phyloP scores from a whole-genome alignment of 495 filamentous ascomycete species.

The Sordaria brevicollis region DNA sequence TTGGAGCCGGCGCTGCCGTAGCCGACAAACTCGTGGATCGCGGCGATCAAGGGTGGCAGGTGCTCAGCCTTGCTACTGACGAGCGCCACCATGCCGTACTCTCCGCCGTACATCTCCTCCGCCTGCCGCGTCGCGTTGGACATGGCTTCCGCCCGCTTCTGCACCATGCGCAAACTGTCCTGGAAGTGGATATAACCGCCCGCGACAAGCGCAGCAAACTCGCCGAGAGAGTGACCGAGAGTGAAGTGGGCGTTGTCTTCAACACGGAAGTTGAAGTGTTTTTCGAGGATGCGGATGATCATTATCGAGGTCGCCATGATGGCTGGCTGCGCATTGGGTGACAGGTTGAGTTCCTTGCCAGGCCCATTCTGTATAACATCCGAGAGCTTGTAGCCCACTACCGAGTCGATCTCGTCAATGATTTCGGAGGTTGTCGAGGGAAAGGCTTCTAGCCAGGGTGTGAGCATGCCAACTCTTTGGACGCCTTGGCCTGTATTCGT shows the following conservation, averaged over 20 bases:
- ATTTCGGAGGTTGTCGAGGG: conserved; percentile 60
- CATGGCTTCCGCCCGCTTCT: conserved; percentile 77
- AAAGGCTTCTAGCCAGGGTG: conserved; percentile 74
- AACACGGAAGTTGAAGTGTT: conserved; percentile 68
- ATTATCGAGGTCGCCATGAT: conserved; percentile 91
- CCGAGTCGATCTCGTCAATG: conserved; percentile 73
- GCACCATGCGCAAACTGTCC: conserved; percentile 69
- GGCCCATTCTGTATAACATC: conserved; percentile 74
- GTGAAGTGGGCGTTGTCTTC: conserved; percentile 63
- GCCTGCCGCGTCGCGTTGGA: conserved; percentile 59
- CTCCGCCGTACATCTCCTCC: conserved; percentile 51
- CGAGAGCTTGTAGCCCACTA: conserved; percentile 58
- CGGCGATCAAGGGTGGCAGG: conserved; percentile 53
- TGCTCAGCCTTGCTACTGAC: conserved; percentile 67
- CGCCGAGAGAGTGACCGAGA: conserved; percentile 88
- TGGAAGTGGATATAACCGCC: conserved; percentile 65
- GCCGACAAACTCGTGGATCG: conserved; percentile 73
- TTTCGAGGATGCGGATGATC: conserved; percentile 80
- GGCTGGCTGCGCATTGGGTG: conserved; percentile 84
- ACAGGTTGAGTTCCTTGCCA: conserved; percentile 61
- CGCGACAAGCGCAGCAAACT: conserved; percentile 84
- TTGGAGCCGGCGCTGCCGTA: conserved; percentile 52
- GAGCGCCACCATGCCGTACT: conserved; percentile 89
- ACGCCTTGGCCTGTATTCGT: conserved; percentile 70
- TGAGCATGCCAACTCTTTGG: conserved; percentile 85